Evolutionary conservation across 1,284 basidiomycete species (phyloP).

Genomic region (Crucibulum parvulum): DNA sequence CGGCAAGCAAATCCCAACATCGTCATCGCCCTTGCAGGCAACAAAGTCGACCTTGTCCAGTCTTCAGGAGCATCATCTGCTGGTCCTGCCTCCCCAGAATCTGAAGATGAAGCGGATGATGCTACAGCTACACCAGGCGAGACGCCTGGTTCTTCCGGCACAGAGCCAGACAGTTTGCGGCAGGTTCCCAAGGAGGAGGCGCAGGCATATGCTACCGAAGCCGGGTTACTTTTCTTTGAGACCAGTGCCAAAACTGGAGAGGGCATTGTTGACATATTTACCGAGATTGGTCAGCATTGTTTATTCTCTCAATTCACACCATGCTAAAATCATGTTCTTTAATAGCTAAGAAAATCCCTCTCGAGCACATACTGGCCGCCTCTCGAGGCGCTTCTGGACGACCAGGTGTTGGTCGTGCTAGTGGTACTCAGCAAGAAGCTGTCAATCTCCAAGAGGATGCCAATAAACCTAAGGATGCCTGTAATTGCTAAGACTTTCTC

Average conservation of each 20-base stretch:
- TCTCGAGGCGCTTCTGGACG: slow-evolving; percentile 69
- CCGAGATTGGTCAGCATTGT: slow-evolving; percentile 84
- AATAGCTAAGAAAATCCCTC: slow-evolving; percentile 94
- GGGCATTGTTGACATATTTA: slow-evolving; percentile 97
- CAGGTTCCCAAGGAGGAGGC: slow-evolving; percentile 95
- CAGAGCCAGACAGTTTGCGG: slow-evolving; percentile 76
- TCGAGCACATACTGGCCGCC: slow-evolving; percentile 89
- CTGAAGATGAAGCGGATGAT: slow-evolving; percentile 86
- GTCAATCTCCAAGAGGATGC: slow-evolving; percentile 82
- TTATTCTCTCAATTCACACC: slow-evolving; percentile 3
- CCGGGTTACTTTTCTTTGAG: slow-evolving; percentile 95
- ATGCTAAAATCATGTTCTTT: slow-evolving; percentile 1
- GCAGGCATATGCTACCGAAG: slow-evolving; percentile 94
- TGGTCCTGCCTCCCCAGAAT: slow-evolving; percentile 58
- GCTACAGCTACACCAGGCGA: slow-evolving; percentile 87
- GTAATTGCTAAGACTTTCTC: slow-evolving; percentile 68
- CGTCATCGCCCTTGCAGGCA: slow-evolving; percentile 95
- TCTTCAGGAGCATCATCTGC: slow-evolving; percentile 63
- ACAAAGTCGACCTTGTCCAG: slow-evolving; percentile 95
- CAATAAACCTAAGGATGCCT: slow-evolving; percentile 75
- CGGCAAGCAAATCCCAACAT: slow-evolving; percentile 99
- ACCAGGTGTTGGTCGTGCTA: slow-evolving; percentile 61
- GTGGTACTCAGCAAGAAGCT: slow-evolving; percentile 58
- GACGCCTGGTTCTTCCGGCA: slow-evolving; percentile 51
- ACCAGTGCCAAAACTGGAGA: slow-evolving; percentile 98